phyloP scores from a whole-genome alignment of 495 filamentous ascomycete genomes.

The Alectoria sarmentosa region DNA sequence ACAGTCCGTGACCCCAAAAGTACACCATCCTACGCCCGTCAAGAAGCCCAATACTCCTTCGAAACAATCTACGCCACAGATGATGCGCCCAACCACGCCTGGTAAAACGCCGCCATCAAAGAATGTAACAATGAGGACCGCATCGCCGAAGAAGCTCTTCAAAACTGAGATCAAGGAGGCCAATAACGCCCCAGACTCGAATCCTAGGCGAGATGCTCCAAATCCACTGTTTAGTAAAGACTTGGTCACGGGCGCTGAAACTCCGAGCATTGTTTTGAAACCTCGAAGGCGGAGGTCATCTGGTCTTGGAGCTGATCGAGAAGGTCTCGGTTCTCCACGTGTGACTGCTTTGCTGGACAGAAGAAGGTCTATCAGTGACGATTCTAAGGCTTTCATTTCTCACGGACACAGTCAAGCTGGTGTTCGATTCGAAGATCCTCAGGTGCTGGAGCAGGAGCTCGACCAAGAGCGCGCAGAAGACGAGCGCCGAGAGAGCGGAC shows the following conservation, averaged over 20 bases:
- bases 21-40: slow-evolving; percentile 32
- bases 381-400: slow-evolving; percentile 54
- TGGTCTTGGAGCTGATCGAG: slow-evolving; percentile 65
- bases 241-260: slow-evolving; percentile 49
- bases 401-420: slow-evolving; percentile 35
- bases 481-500: slow-evolving; percentile 53
- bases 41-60: slow-evolving; percentile 45
- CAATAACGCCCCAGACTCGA: slow-evolving; percentile 29
- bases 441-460: slow-evolving; percentile 59
- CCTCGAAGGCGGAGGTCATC: slow-evolving; percentile 58
- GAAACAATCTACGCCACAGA: slow-evolving; percentile 47
- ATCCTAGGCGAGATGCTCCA: slow-evolving; percentile 33
- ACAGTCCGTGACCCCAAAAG: slow-evolving; percentile 41
- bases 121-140: slow-evolving; percentile 39
- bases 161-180: slow-evolving; percentile 37
- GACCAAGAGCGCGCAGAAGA: slow-evolving; percentile 61
- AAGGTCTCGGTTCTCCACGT: slow-evolving; percentile 71
- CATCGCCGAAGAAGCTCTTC: slow-evolving; percentile 51
- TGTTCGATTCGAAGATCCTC: slow-evolving; percentile 61
- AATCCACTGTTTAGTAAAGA: slow-evolving; percentile 34
- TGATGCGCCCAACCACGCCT: slow-evolving; percentile 45
- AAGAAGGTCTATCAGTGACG: slow-evolving; percentile 63
- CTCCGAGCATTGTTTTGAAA: slow-evolving; percentile 58
- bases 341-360: slow-evolving; percentile 68
- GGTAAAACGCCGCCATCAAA: slow-evolving; percentile 46